Evolutionary conservation across 129 eudicot genomes (phyloP).

Genomic region (Flaveria linearis): DNA sequence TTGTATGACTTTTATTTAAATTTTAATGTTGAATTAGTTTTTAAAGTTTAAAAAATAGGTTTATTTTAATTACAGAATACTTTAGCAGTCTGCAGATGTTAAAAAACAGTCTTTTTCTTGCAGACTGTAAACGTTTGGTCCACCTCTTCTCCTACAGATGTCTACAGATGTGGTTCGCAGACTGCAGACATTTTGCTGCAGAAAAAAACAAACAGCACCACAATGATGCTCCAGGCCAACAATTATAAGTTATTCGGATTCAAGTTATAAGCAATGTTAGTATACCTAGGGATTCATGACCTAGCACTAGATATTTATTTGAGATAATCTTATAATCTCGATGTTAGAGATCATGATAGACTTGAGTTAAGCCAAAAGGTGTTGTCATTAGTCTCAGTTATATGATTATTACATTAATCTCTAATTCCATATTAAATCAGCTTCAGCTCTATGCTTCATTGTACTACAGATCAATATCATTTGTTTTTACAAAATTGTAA

Average conservation of each 20-base stretch:
- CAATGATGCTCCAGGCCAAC: neutral
- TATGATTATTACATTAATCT: neutral
- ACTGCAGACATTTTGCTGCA: too few relatives aligned
- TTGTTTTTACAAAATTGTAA: neutral
- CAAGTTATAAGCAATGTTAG: neutral
- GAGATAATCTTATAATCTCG: neutral
- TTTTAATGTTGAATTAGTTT: too few relatives aligned
- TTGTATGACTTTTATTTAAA: too few relatives aligned
- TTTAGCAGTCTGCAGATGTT: too few relatives aligned
- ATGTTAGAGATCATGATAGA: neutral
- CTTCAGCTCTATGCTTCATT: neutral
- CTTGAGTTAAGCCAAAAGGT: neutral
- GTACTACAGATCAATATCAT: neutral
- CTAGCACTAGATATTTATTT: neutral
- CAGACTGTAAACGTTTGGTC: too few relatives aligned
- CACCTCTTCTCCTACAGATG: too few relatives aligned
- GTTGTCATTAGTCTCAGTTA: neutral
- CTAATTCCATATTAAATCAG: neutral
- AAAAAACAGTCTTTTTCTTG: too few relatives aligned
- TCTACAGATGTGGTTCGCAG: too few relatives aligned
- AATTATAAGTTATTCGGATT: neutral
- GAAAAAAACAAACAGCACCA: too few relatives aligned
- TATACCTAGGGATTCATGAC: neutral
- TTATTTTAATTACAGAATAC: too few relatives aligned
- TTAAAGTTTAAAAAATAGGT: too few relatives aligned